Percentiles rank a stretch among this genome's conserved stretches.
phyloP scores from a whole-genome alignment of 805 yeast genomes.

The Priceomyces melissophilus region DNA sequence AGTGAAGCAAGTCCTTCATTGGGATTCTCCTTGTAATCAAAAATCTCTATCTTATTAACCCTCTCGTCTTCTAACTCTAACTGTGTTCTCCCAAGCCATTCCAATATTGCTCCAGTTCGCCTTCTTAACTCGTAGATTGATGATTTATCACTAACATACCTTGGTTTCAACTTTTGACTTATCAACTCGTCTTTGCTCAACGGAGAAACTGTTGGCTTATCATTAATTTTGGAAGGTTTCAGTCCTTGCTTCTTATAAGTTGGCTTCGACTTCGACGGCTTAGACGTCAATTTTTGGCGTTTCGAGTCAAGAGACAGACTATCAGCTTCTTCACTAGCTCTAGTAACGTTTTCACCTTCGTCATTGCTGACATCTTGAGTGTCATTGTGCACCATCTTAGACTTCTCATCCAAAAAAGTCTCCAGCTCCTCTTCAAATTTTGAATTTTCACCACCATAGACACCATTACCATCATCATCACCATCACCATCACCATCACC shows the following conservation, averaged over 20 bases:
- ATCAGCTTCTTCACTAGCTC: constrained; percentile 5
- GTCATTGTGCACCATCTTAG: constrained; percentile 4
- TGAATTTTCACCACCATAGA: constrained; percentile 6
- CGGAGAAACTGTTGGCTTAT: constrained; percentile 13
- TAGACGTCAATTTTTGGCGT: constrained; percentile 11
- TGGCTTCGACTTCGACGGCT: constrained; percentile 10
- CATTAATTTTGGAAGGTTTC: constrained; percentile 18
- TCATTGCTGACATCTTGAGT: constrained; percentile 6
- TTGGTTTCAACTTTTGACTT: constrained; percentile 76
- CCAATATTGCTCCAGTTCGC: constrained; percentile 85
- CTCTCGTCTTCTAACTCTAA: constrained; percentile 76
- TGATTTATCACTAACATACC: constrained; percentile 73
- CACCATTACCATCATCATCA: too few species aligned
- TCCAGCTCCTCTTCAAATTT: constrained; percentile 7
- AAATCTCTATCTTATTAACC: constrained; percentile 48
- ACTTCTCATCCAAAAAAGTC: constrained; percentile 6
- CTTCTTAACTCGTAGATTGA: constrained; percentile 81
- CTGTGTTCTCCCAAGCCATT: constrained; percentile 86
- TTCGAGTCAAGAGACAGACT: constrained; percentile 6
- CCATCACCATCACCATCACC: too few species aligned
- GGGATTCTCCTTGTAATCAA: constrained; percentile 42
- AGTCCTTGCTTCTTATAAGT: not conserved
- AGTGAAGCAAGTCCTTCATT: constrained; percentile 11
- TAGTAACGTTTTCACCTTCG: constrained; percentile 13
- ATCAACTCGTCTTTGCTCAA: constrained; percentile 45